These are phyloP conservation scores for Datura wrightii DNA, from an alignment of 257 asterid genomes.

Conservation along the genomic window DNA sequence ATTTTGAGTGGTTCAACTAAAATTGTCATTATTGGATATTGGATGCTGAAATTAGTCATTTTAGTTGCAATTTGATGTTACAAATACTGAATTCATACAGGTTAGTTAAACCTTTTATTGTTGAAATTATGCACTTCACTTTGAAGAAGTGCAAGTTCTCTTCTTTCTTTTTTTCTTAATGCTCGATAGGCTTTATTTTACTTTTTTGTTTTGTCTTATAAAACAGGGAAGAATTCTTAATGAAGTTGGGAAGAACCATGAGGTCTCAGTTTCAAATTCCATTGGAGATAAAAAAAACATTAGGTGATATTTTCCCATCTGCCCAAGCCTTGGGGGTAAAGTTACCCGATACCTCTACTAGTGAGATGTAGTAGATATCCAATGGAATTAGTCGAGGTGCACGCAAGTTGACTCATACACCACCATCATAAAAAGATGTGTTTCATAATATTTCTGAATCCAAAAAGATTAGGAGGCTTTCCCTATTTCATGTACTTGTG, in stretches of 20 bases:
- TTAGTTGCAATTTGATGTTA: conserved; percentile 5
- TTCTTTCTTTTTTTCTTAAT: background rate
- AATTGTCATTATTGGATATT: background rate
- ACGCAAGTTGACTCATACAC: background rate
- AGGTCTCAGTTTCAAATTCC: background rate
- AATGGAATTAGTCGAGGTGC: background rate
- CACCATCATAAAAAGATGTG: background rate
- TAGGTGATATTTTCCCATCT: background rate
- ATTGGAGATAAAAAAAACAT: background rate
- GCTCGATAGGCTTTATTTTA: background rate
- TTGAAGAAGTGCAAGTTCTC: conserved; percentile 8
- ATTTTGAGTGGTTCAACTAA: background rate
- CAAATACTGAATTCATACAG: background rate
- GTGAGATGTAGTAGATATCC: background rate
- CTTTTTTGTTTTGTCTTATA: background rate
- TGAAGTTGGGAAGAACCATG: background rate
- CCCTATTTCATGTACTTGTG: no score
- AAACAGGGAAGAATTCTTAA: background rate
- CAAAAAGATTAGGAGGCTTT: no score
- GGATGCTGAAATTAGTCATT: background rate
- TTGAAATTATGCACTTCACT: conserved; percentile 4
- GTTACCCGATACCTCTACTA: background rate
- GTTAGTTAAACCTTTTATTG: background rate
- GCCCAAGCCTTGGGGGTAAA: background rate
- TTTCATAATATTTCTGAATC: no score